phyloP scores from a whole-genome alignment of 2,329 filamentous ascomycete genomes.

The Talaromyces sp. region DNA sequence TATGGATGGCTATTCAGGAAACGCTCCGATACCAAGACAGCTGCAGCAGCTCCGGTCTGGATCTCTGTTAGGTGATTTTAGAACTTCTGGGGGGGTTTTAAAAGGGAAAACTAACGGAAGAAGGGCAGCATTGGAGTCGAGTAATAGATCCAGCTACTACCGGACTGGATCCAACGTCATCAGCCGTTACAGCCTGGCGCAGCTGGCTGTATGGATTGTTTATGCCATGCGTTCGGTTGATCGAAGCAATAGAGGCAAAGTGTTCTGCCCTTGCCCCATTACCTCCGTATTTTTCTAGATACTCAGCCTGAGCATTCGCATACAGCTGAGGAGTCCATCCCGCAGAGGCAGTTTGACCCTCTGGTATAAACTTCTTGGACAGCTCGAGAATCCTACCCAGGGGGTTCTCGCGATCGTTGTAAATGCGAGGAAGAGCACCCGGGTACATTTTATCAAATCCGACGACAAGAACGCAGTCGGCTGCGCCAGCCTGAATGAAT shows the following conservation, averaged over 20 bases:
- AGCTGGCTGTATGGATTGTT: slow-evolving; percentile 98
- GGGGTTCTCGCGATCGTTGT: slow-evolving; percentile 79
- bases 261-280: slow-evolving; percentile 78
- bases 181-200: slow-evolving; percentile 80
- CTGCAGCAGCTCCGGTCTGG: slow-evolving; percentile 68
- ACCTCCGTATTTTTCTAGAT: slow-evolving; percentile 80
- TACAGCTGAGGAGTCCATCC: slow-evolving; percentile 76
- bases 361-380: slow-evolving; percentile 63
- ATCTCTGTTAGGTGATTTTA: too few relatives aligned
- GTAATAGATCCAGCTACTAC: slow-evolving; percentile 84
- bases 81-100: too few relatives aligned
- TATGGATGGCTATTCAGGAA: slow-evolving; percentile 84
- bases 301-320: slow-evolving; percentile 63
- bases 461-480: slow-evolving; percentile 84
- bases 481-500: slow-evolving; percentile 72
- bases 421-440: slow-evolving; percentile 75
- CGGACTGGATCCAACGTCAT: slow-evolving; percentile 70
- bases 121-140: slow-evolving; percentile 98
- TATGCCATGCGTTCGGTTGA: slow-evolving; percentile 89
- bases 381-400: slow-evolving; percentile 67
- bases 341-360: slow-evolving; percentile 73
- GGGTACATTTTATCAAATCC: slow-evolving; percentile 99
- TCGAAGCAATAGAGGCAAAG: slow-evolving; percentile 87
- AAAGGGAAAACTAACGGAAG: slow-evolving; percentile 58
- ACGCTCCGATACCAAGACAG: slow-evolving; percentile 78